Evolutionary conservation across 495 filamentous ascomycete species (phyloP).

Genomic region (Chaetomium cochliodes): DNA sequence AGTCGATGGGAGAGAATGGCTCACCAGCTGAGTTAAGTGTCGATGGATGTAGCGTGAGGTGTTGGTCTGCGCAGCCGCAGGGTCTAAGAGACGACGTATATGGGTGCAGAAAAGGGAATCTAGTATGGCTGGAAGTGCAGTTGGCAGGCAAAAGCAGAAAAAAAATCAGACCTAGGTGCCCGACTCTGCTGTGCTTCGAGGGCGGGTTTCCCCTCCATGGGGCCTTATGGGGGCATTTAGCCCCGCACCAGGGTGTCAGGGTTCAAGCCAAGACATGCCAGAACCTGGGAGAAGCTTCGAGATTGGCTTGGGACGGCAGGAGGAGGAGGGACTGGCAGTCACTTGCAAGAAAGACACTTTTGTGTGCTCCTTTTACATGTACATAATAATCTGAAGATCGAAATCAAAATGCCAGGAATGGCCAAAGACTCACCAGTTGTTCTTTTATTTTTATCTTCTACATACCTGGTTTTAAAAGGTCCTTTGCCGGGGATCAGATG

Average conservation of each 20-base stretch:
- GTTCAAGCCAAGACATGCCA: slow-evolving; percentile 27
- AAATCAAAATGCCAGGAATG: background rate
- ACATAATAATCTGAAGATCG: background rate
- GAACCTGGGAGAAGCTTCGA: slow-evolving; percentile 37
- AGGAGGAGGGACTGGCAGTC: background rate
- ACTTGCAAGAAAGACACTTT: background rate
- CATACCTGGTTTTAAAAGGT: too few relatives aligned
- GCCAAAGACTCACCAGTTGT: too few relatives aligned
- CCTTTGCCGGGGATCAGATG: background rate
- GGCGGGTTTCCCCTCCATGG: slow-evolving; percentile 21
- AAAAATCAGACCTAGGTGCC: slow-evolving; percentile 24
- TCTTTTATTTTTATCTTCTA: too few relatives aligned
- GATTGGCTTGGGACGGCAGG: slow-evolving; percentile 18
- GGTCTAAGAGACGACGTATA: slow-evolving; percentile 18
- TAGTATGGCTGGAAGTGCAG: slow-evolving; percentile 5
- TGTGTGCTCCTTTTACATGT: background rate
- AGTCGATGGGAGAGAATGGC: background rate
- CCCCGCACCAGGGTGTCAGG: slow-evolving; percentile 32
- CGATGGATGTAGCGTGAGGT: slow-evolving; percentile 7
- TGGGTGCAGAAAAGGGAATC: slow-evolving; percentile 18
- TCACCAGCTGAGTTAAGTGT: slow-evolving; percentile 18
- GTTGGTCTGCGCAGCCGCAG: slow-evolving; percentile 13
- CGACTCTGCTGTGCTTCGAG: slow-evolving; percentile 15
- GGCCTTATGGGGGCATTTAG: slow-evolving; percentile 24
- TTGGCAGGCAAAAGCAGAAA: slow-evolving; percentile 17